Evolutionary conservation across 2,329 filamentous ascomycete genomes (phyloP).

Genomic region (Fusarium equiseti): DNA sequence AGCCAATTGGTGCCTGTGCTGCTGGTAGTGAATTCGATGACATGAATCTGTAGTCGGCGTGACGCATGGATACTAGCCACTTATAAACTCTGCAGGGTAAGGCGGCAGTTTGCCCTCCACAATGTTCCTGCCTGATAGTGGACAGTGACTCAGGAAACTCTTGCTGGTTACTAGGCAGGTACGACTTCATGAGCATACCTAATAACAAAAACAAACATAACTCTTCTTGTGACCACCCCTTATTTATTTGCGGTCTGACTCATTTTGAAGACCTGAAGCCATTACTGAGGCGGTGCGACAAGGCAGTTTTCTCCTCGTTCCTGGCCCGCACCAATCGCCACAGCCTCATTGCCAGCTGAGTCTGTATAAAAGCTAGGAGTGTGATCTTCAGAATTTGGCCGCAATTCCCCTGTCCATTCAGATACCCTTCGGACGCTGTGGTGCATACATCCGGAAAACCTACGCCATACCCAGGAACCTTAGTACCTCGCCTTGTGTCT

Average conservation of each 20-base stretch:
- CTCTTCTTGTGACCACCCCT: background rate
- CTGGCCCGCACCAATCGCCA: conserved; percentile 34
- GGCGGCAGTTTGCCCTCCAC: conserved; percentile 5
- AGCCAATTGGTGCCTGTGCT: background rate
- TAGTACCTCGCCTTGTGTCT: background rate
- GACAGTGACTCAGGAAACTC: conserved; percentile 22
- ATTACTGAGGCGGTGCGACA: conserved; percentile 44
- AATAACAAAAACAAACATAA: background rate
- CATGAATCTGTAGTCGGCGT: conserved; percentile 9
- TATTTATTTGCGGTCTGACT: conserved; percentile 38
- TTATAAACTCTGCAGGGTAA: conserved; percentile 31
- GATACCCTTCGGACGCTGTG: background rate
- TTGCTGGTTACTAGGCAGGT: background rate
- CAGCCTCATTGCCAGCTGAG: conserved; percentile 4
- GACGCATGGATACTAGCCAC: conserved; percentile 9
- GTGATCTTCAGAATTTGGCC: background rate
- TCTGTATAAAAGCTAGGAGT: conserved; percentile 20
- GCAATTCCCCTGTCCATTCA: background rate
- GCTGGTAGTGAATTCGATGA: background rate
- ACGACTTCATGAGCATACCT: background rate
- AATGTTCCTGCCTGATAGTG: conserved; percentile 10
- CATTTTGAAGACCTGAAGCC: conserved; percentile 20
- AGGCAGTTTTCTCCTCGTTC: conserved; percentile 42
- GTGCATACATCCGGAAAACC: background rate
- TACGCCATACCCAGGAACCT: background rate